Base-by-base conservation (phyloP, 2,329 filamentous ascomycete genomes). In the Paracorniculantispora psalliotae region DNA sequence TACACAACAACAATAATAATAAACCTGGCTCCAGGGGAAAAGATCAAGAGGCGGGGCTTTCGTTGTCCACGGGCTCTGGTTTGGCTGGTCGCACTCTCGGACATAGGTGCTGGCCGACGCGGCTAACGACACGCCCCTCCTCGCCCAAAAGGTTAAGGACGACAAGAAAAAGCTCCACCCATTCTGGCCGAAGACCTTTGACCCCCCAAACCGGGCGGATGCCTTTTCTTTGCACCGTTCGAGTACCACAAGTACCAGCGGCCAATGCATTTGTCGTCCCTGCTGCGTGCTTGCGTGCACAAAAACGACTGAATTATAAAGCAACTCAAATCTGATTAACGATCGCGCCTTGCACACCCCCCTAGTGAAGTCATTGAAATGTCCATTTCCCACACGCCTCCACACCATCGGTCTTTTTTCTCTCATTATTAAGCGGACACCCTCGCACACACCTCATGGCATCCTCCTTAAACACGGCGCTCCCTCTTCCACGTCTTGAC, bases 361-460 rank as follows among this genome's bases (percentile, higher is more conserved):
- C 33, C 46, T 44, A 46, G 46, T 57, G 55, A 57, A 57, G 55
- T 57, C 55, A 57, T 57, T 39, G 54, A 50, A 23, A 21, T 43
- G 19, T 35, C 43, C 47, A 13, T 43, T 35, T 43, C 28, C 21
- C 21, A 43, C 33, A 37, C 39, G 10, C 55, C 47, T 25, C 47
- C n/a, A 7, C 13, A 19, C 56, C 28, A 35, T 21, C 56, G 23
- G 30, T 37, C 47, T 44, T 51, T 25, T 25, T 46, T 44, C 44
- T 25, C 13, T 46, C 19, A 59, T 52, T 59, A 59, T 59, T 59
- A 59, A 59, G 56, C 56, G 56, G 48, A 58, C 47, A 58, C 47
- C 55, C 46, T 23, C 21, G 51, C 52, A 53, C 47, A 10, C 23
- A 17, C 44, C 26, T n/a, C 28, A 5, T 46, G 13, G 13, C 19